Percentiles rank a stretch among this genome's conserved stretches.
Evolutionary conservation across 2,329 filamentous ascomycete genomes (phyloP).

Genomic region (Aphanoascus verrucosus): DNA sequence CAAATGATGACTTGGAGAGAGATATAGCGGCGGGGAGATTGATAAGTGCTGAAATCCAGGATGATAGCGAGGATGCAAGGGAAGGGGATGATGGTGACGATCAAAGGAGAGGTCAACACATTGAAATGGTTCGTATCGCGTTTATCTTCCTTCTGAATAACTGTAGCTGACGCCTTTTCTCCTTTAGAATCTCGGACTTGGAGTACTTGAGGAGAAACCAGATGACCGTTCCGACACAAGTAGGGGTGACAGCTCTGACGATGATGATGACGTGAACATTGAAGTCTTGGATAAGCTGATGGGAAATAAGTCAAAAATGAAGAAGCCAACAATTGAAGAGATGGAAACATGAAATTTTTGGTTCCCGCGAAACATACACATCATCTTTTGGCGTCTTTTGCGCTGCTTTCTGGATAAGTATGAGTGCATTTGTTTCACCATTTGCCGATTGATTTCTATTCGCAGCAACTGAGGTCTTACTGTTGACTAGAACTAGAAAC

Average conservation of each 20-base stretch:
- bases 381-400: no score
- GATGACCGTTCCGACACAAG: conserved; percentile 16
- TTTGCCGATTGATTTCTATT: no score
- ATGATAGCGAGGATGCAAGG: neutral
- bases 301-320: conserved; percentile 24
- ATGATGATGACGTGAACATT: conserved; percentile 13
- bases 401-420: no score
- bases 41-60: conserved; percentile 13
- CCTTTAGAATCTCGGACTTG: conserved; percentile 36
- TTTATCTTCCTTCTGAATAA: neutral
- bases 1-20: conserved; percentile 34
- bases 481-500: no score
- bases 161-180: conserved; percentile 8
- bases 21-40: conserved; percentile 27
- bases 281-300: conserved; percentile 30
- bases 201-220: conserved; percentile 35
- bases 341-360: conserved; percentile 15
- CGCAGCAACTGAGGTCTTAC: no score
- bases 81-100: conserved; percentile 6
- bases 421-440: no score
- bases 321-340: conserved; percentile 32
- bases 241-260: conserved; percentile 8
- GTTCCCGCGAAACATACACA: no score
- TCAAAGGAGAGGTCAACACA: conserved; percentile 13
- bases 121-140: conserved; percentile 17